A percentile compares a stretch with the other conserved stretches of the same genome.
Evolutionary conservation across 352 stramenopile genomes (phyloP).

Genomic region (Phytophthora constricta): DNA sequence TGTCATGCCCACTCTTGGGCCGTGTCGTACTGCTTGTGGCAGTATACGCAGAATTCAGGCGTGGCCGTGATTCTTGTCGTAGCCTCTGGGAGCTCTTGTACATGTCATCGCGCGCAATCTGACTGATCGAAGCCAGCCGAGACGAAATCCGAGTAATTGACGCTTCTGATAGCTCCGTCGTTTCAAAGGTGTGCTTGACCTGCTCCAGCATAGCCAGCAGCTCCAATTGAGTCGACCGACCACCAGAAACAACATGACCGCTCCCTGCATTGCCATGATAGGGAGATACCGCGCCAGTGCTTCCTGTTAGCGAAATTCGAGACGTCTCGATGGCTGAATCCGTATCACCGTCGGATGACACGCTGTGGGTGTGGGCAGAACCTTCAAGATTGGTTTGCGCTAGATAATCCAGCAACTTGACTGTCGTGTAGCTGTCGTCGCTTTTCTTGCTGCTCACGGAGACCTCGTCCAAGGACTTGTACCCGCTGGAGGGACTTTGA

Average conservation of each 20-base stretch:
- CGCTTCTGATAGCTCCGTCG: constrained; percentile 58
- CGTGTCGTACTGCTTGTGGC: background rate
- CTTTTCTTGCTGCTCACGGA: constrained; percentile 29
- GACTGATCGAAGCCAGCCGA: constrained; percentile 56
- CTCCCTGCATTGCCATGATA: background rate
- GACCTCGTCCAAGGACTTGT: constrained; percentile 33
- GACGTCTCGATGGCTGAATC: background rate
- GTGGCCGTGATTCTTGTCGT: constrained; percentile 10
- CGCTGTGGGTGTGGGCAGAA: constrained; percentile 4
- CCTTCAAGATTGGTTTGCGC: constrained; percentile 15
- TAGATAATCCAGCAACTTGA: constrained; percentile 45
- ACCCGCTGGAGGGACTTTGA: constrained; percentile 8
- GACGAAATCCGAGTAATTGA: constrained; percentile 57
- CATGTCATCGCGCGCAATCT: constrained; percentile 65
- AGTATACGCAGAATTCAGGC: background rate
- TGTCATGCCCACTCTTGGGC: background rate
- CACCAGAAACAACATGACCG: background rate
- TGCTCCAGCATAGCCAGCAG: constrained; percentile 49
- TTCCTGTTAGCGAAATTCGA: constrained; percentile 12
- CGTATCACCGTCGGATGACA: background rate
- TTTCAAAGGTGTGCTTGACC: constrained; percentile 51
- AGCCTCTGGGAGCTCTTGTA: constrained; percentile 10
- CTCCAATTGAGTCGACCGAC: constrained; percentile 30
- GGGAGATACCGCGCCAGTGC: background rate
- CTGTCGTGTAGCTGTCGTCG: constrained; percentile 34